Conservation (phyloP, 1,139 yeast species). For the Scheffersomyces quercinus region DNA sequence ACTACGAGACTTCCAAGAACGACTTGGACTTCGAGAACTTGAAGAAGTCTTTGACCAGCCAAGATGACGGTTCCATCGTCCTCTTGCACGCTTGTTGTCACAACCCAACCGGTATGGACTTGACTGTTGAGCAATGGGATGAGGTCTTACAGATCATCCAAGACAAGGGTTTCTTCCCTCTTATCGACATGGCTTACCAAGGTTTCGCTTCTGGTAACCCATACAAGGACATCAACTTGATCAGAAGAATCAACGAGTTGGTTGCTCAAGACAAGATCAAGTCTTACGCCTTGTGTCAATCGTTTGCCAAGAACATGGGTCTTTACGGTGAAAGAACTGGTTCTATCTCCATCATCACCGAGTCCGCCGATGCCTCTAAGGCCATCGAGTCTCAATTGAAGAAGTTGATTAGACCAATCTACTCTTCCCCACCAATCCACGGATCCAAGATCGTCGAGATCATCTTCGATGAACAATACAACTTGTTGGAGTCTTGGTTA, state of each 20-base stretch:
- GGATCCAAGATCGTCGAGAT: constrained; percentile 87
- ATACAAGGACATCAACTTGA: constrained; percentile 45
- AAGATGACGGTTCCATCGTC: constrained; percentile 60
- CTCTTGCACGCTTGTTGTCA: constrained; percentile 94
- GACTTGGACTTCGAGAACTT: constrained; percentile 55
- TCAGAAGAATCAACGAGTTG: constrained; percentile 51
- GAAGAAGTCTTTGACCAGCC: constrained; percentile 38
- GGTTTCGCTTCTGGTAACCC: constrained; percentile 84
- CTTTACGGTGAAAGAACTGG: constrained; percentile 96
- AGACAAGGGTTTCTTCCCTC: constrained; percentile 60
- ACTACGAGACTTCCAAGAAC: constrained; percentile 56
- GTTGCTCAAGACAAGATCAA: constrained; percentile 48
- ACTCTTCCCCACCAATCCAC: constrained; percentile 93
- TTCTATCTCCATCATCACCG: constrained; percentile 67
- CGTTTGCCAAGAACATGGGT: constrained; percentile 97
- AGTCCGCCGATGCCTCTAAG: constrained; percentile 42
- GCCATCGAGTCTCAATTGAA: constrained; percentile 77
- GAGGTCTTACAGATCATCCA: constrained; percentile 62
- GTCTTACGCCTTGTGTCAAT: constrained; percentile 75
- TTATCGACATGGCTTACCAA: constrained; percentile 92
- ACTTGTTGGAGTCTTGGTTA: constrained; percentile 73
- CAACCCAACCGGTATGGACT: constrained; percentile 95
- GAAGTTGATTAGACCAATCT: constrained; percentile 78
- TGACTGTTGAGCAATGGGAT: constrained; percentile 77
- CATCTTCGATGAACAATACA: constrained; percentile 59